Conservation (phyloP, 2,329 filamentous ascomycete genomes). For the Colletotrichum liriopes region DNA sequence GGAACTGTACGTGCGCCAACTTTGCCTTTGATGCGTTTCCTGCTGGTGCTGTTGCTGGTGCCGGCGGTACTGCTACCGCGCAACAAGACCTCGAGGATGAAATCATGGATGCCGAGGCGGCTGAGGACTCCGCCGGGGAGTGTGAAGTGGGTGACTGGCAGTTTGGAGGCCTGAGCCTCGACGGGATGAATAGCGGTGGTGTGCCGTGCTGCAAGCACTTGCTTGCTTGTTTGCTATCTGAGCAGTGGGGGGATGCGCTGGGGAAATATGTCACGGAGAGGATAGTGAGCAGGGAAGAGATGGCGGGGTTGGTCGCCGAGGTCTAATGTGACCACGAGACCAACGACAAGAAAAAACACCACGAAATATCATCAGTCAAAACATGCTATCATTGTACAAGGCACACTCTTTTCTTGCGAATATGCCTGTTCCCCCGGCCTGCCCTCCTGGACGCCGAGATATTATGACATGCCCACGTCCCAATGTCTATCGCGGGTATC, state of each 20-base stretch:
- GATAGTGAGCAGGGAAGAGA: slow-evolving; percentile 73
- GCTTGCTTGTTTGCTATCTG: slow-evolving; percentile 84
- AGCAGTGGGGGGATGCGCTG: slow-evolving; percentile 74
- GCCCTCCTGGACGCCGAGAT: slow-evolving; percentile 42
- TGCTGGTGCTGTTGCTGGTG: slow-evolving; percentile 41
- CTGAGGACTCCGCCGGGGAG: slow-evolving; percentile 22
- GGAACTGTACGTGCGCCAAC: slow-evolving; percentile 92
- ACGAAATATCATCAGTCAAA: slow-evolving; percentile 31
- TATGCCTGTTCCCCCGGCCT: slow-evolving; percentile 32
- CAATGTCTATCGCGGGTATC: slow-evolving; percentile 42
- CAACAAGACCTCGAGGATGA: not conserved
- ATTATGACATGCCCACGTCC: slow-evolving; percentile 42
- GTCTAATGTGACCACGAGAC: slow-evolving; percentile 46
- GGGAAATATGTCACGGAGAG: slow-evolving; percentile 69
- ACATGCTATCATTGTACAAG: slow-evolving; percentile 43
- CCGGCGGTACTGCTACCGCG: slow-evolving; percentile 19
- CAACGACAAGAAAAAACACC: not conserved
- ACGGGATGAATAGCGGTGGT: slow-evolving; percentile 51
- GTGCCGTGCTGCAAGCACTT: slow-evolving; percentile 88
- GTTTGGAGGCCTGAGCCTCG: slow-evolving; percentile 68
- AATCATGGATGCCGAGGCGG: slow-evolving; percentile 41
- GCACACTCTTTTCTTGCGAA: slow-evolving; percentile 39
- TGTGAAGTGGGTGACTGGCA: slow-evolving; percentile 47
- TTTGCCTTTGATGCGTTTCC: slow-evolving; percentile 84
- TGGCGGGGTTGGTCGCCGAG: slow-evolving; percentile 77